Evolutionary conservation across 495 filamentous ascomycete genomes (phyloP), one percentile per base, ranked within the genome.

Genomic region (Acidomyces sp.): DNA sequence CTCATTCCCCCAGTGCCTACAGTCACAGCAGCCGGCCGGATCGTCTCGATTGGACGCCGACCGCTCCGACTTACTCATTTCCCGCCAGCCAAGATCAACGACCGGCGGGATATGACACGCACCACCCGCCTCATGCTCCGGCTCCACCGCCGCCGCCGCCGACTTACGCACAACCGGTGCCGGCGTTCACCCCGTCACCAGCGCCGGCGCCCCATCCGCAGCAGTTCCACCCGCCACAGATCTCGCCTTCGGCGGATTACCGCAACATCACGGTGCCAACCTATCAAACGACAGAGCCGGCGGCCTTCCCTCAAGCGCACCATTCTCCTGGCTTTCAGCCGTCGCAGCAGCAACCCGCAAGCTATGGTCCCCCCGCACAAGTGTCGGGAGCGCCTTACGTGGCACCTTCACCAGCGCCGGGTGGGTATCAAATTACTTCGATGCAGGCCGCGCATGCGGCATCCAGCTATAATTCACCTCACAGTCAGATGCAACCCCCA

Each of bases 401-500:
- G 16, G 21, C 28, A 19, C 6, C 12, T 21, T 19, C 25, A 22
- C 16, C 16, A 24, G 10, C 34, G 10, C 10, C 34, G 17, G 5
- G 18, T 10, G 20, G 6, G 25, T 40, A 40, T 30, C 43, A 46
- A 18, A 25, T 34, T 4, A 33, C 22, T 11, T 31, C 43, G 3
- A 34, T 41, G 17, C 43, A 41, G 22, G 21, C 12, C 2, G n/a
- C 9, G 3, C 6, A 3, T 4, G 17, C 35, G 10, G 16, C 3
- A 3, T 10, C 19, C 3, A 24, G 15, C 4, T 46, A 46, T 21
- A 10, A 15, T 7, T 2, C 28, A n/a, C 26, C 43, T 17, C 42
- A 45, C 6, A 19, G 28, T 6, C 38, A 30, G 13, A 46, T 46
- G 37, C 43, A 46, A 20, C 37, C 35, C 13, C 43, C 42, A 6